These are phyloP conservation scores for Gynandropsis gynandra DNA, from an alignment of 345 rosid species.

Conservation along the genomic window DNA sequence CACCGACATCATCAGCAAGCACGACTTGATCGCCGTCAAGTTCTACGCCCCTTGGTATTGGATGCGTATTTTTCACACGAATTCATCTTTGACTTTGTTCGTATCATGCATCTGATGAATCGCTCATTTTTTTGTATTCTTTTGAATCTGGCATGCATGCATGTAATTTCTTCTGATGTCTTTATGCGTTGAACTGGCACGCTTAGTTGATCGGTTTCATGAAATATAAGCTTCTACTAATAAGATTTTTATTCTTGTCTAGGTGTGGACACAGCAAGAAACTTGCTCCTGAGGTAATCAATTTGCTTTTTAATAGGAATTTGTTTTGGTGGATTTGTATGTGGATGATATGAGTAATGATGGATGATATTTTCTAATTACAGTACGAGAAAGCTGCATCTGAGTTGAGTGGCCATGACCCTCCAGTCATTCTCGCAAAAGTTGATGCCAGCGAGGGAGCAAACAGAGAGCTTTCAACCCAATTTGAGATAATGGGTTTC, in stretches of 20 bases:
- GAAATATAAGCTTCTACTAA: slow-evolving; percentile 3
- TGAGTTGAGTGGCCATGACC: slow-evolving; percentile 52
- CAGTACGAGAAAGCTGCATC: slow-evolving; percentile 97
- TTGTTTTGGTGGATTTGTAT: background rate
- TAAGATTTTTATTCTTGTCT: slow-evolving; percentile 7
- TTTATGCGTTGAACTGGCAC: background rate
- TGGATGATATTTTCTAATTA: slow-evolving; percentile 4
- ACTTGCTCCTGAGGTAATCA: slow-evolving; percentile 87
- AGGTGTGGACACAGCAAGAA: slow-evolving; percentile 98
- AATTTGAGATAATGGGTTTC: slow-evolving; percentile 70
- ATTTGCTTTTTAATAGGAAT: background rate
- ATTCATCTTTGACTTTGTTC: background rate
- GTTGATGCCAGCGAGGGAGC: slow-evolving; percentile 75
- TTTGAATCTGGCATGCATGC: background rate
- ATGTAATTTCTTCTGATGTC: background rate
- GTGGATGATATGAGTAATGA: background rate
- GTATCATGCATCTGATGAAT: background rate
- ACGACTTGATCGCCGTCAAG: slow-evolving; percentile 84
- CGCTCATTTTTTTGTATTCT: background rate
- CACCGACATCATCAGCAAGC: slow-evolving; percentile 63
- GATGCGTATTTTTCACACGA: background rate
- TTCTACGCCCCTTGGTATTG: slow-evolving; percentile 95
- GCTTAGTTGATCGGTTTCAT: background rate
- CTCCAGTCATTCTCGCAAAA: slow-evolving; percentile 68
- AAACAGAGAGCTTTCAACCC: slow-evolving; percentile 51